Evolutionary conservation across 179 eudicot species (phyloP), one percentile per base, ranked within the genome.

Genomic region (Drosera spatulata): DNA sequence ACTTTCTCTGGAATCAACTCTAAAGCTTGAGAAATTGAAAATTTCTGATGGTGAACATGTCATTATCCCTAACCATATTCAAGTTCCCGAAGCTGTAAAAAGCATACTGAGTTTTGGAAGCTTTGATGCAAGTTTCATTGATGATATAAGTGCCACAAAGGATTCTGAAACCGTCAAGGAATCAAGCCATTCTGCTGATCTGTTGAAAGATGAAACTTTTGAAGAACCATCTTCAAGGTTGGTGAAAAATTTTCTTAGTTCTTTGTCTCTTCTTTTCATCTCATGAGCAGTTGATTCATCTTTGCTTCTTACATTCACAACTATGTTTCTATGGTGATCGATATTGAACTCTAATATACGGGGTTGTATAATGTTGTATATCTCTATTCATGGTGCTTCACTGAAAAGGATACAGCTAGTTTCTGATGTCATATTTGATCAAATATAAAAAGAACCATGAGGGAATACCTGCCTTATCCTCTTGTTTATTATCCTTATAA

Each of bases 41-140:
- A 48, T 71, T 48, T 69, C 71, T 42, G 64, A 74, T 70, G 72
- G 68, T 50, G 77, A 77, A 45, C 78, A 77, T 74, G 97, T 87
- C 53, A 81, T 90, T 67, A 79, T 90, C 60, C 95, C 97, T 39
- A 81, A 79, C 71, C 93, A 90, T 72, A 79, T 90, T 53, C 95
- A 78, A 73, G 90, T 90, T 6, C 95, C 97, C 61, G 90, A 87
- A 65, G 79, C 80, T 69, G 93, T 81, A 58, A 84, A 83, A 63
- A 67, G 80, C 47, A 78, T 83, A 56, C 79, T 87, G 62, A 79
- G 79, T 66, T 90, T 90, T 73, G 97, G 95, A 67, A 88, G 96
- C 76, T 88, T 88, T 72, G 94, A 83, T 73, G 72, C 81, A 15
- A 64, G 75, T 69, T 77, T 85, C 75, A 71, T 73, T 52, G 53